Conservation (phyloP, 2,329 filamentous ascomycete genomes). For the Venturia carpophila region DNA sequence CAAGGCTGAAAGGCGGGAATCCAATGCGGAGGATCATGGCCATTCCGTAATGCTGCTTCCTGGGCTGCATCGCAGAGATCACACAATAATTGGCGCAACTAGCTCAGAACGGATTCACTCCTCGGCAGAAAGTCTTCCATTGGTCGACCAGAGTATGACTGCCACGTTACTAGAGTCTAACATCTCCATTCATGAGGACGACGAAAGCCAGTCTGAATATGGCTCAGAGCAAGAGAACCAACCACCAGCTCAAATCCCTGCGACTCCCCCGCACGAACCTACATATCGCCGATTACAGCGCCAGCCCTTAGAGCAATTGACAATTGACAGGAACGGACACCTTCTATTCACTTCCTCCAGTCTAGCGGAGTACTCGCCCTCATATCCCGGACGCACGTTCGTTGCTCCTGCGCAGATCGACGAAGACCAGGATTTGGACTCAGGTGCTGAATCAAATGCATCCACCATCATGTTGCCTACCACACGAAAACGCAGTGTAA, state of each 20-base stretch:
- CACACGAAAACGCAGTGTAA: not conserved
- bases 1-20: not conserved
- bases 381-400: not conserved
- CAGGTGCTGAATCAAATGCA: not conserved
- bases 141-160: not conserved
- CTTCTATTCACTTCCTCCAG: not conserved
- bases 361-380: not conserved
- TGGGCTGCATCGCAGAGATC: not conserved
- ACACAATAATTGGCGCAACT: not conserved
- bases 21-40: not conserved
- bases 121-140: no score
- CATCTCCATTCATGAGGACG: not conserved
- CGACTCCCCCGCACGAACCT: not conserved
- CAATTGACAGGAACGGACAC: not conserved
- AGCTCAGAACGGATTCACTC: not conserved
- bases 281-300: not conserved
- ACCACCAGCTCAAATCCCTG: not conserved
- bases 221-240: slow-evolving; percentile 6
- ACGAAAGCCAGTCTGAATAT: not conserved
- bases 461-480: not conserved
- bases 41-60: not conserved
- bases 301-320: not conserved
- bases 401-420: not conserved
- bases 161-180: not conserved
- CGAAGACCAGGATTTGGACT: not conserved